Base-by-base conservation (phyloP, 106 monocot species). In the Narthecium ossifragum region DNA sequence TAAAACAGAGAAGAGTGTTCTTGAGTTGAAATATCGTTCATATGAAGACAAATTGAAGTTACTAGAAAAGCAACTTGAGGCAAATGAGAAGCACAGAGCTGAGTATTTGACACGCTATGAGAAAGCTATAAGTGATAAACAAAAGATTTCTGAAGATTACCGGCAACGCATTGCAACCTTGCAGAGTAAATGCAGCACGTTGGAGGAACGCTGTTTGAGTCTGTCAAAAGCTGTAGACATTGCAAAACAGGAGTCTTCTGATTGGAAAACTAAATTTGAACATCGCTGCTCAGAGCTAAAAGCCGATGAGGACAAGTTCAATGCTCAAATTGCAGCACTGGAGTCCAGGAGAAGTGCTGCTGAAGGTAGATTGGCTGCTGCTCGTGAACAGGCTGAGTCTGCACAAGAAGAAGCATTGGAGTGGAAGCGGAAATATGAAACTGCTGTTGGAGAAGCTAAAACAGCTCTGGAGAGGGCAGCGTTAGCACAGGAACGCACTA, bases 51-150 rank as follows among this genome's bases (percentile, higher is more conserved):
- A 90, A 53, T 34, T 94, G 46, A 70, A 28, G 43, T 71, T 94
- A 57, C 77, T 90, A 15, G 74, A 76, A 59, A 90, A 73, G 71
- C 94, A 94, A 50, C 65, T 86, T 13, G 94, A 94, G 38, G 68
- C 94, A 52, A 86, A 76, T 68, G 94, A 94, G 72, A 86, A 72
- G 49, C 90, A 90, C 34, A 74, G 83, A 31, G 56, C 70, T 61
- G 94, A 94, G 31, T 94, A 90, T 64, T 59, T 86, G 77, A 80
- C 74, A 46, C 89, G 94, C 21, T 94, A 94, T 34, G 94, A 94
- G 59, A 82, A 90, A 67, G 86, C 87, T 34, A 62, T 90, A 31
- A 73, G 62, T 38, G 94, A 94, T 73, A 94, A 90, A 65, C 71
- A 85, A 68, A 90, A 72, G 53, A 73, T 90, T 34, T 66, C 90